Base-by-base conservation (phyloP, 148 eudicot genomes). In the Vaccinium macrocarpon region DNA sequence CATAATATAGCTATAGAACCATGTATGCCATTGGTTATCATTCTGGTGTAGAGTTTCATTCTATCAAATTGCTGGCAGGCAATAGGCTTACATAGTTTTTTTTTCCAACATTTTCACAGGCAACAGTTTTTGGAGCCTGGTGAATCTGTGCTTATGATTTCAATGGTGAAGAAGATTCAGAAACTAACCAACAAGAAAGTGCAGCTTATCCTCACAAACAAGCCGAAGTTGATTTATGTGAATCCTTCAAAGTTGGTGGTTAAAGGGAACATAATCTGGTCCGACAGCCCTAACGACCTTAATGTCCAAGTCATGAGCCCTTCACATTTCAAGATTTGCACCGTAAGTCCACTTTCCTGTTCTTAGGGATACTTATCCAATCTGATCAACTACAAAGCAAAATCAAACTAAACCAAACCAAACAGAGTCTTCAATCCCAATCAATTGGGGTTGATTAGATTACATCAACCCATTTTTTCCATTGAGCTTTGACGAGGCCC, bases 181-280 rank as follows among this genome's bases (percentile, higher is more conserved):
- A 97, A 95, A 88, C 88, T 97, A 81, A 87, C 98, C 32, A 97
- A 92, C 97, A 97, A 95, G 91, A 97, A 97, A 88, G 99, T 97
- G 75, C 99, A 97, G 85, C 98, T 97, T 48, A 97, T 97, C 73
- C 97, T 97, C 48, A 97, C 99, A 56, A 93, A 97, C 89, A 97
- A 97, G 87, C 99, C 99, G 13, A 92, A 91, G 87, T 84, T 97
- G 86, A 92, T 97, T 78, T 97, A 97, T 62, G 97, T 97, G 78
- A 95, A 97, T 80, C 99, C 99, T 5, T 86, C 97, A 61, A 97
- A 97, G 89, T 82, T 97, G 89, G 88, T 90, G 76, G 92, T 94
- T 74, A 95, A 92, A 87, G 97, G 96, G 57, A 93, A 92, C 81
- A 91, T 97, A 79, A 89, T 89, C 57, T 97, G 98, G 99, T 97